Base-by-base conservation (phyloP, 2,329 filamentous ascomycete genomes). In the Penicillium sp. region DNA sequence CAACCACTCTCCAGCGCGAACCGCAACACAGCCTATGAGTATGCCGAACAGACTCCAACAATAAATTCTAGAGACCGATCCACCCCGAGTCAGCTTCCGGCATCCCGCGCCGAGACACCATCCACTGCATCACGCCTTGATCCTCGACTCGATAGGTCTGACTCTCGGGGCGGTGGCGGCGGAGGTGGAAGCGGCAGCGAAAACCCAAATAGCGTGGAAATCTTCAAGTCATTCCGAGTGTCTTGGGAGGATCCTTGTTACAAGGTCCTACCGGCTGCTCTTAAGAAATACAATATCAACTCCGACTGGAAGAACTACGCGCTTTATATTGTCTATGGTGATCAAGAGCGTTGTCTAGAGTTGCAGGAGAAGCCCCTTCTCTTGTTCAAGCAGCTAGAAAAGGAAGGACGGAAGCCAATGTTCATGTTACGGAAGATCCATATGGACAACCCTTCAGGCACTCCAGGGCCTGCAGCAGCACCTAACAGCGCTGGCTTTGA, bases 231-330 rank as follows among this genome's bases (percentile, higher is more conserved):
- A 1, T 99, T 99, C 83, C 88, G 93, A 38, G 94, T 99, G 60
- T 94, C 90, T 71, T 95, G 97, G 84, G 94, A 99, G 65, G 94
- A 99, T 69, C 94, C 94, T 3, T 99, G 94, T 77, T 89, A 96
- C 79, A 97, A 97, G 73, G 94, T 99, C 29, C 82, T 99, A 2
- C 94, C 94, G 1, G 94, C 95, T 16, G 94, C 94, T 2, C 83
- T 99, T 18, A 95, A 95, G 72, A 96, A 97, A 73, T 99, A 99
- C 77, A 94, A 97, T 71, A 99, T 99, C 78, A 93, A 95, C 64
- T 93, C 92, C 22, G 93, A 96, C 49, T 97, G 92, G 89, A 90
- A 95, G 65, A 91, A 97, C 70, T 99, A 99, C 71, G 93, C 94
- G 0, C 79, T 99, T 32, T 99, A 97, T 71, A 99, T 99, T 72